Conservation (phyloP, 2,329 filamentous ascomycete genomes). For the Neopestalotiopsis sp. region DNA sequence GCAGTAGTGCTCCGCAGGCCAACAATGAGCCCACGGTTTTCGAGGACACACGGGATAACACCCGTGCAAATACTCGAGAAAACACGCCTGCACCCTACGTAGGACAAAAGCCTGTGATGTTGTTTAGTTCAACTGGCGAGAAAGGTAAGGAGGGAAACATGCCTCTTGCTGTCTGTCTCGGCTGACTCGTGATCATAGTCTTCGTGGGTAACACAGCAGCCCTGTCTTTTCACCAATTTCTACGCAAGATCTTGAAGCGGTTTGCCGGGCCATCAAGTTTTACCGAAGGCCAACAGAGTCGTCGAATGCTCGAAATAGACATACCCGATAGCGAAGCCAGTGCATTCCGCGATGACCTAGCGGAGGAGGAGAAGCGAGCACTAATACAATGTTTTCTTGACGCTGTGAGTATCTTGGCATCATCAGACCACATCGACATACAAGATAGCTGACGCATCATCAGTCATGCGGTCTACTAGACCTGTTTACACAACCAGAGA, state of each 20-base stretch:
- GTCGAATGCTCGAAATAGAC: conserved; percentile 55
- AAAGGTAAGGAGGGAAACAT: conserved; percentile 43
- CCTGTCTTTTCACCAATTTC: conserved; percentile 61
- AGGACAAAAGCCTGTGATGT: conserved; percentile 35
- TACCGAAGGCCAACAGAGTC: conserved; percentile 54
- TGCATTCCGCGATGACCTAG: conserved; percentile 1
- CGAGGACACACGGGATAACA: conserved; percentile 34
- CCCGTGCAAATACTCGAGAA: conserved; percentile 34
- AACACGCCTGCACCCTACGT: conserved; percentile 5
- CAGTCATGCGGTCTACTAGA: conserved; percentile 27
- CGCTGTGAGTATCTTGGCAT: neutral
- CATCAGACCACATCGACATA: neutral
- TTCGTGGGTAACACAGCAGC: conserved; percentile 57
- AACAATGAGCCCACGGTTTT: conserved; percentile 23
- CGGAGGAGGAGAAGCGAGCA: conserved; percentile 9
- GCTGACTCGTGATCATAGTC: conserved; percentile 36
- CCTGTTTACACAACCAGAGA: conserved; percentile 16
- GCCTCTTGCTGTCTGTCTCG: neutral
- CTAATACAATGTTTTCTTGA: conserved; percentile 16
- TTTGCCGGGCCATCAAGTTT: conserved; percentile 61
- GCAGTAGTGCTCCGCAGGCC: conserved; percentile 1
- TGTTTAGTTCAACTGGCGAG: conserved; percentile 58
- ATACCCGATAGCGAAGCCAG: conserved; percentile 10
- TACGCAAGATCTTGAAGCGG: conserved; percentile 52
- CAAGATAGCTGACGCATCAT: neutral